phyloP scores from a whole-genome alignment of 495 filamentous ascomycete species.

The Aspergillus leporis region DNA sequence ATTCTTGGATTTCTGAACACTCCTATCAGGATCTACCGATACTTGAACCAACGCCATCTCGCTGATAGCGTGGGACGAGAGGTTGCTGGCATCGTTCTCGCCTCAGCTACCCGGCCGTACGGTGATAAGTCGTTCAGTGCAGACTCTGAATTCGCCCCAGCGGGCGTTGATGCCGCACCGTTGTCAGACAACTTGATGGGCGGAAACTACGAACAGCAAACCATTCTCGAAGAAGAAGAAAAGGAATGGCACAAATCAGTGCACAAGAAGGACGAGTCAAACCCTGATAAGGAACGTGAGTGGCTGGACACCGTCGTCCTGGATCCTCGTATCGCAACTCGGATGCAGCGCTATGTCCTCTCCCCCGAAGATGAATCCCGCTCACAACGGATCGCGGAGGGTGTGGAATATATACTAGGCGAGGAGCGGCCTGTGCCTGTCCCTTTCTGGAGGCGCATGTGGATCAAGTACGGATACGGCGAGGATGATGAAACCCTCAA shows the following conservation, averaged over 20 bases:
- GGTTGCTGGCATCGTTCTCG: slow-evolving; percentile 80
- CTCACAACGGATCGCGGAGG: slow-evolving; percentile 59
- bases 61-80: slow-evolving; percentile 90
- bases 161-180: background rate
- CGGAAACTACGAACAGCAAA: slow-evolving; percentile 63
- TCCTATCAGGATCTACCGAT: slow-evolving; percentile 81
- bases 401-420: slow-evolving; percentile 68
- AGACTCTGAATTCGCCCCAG: slow-evolving; percentile 25
- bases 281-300: slow-evolving; percentile 57
- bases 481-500: slow-evolving; percentile 45
- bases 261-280: slow-evolving; percentile 59
- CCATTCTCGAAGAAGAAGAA: slow-evolving; percentile 75
- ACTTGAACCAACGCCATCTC: slow-evolving; percentile 79
- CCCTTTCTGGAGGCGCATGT: slow-evolving; percentile 44
- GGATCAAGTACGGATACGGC: slow-evolving; percentile 48
- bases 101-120: slow-evolving; percentile 54
- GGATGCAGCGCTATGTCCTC: slow-evolving; percentile 77
- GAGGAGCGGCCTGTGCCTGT: slow-evolving; percentile 40
- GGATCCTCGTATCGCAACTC: slow-evolving; percentile 71
- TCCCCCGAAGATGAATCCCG: slow-evolving; percentile 65
- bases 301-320: slow-evolving; percentile 78
- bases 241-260: slow-evolving; percentile 82
- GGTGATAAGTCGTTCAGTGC: slow-evolving; percentile 28
- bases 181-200: background rate
- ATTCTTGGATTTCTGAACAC: slow-evolving; percentile 93